Percentiles rank a stretch among this genome's conserved stretches.
phyloP scores from a whole-genome alignment of 116 monocot genomes.

The Phalaenopsis hybrid region DNA sequence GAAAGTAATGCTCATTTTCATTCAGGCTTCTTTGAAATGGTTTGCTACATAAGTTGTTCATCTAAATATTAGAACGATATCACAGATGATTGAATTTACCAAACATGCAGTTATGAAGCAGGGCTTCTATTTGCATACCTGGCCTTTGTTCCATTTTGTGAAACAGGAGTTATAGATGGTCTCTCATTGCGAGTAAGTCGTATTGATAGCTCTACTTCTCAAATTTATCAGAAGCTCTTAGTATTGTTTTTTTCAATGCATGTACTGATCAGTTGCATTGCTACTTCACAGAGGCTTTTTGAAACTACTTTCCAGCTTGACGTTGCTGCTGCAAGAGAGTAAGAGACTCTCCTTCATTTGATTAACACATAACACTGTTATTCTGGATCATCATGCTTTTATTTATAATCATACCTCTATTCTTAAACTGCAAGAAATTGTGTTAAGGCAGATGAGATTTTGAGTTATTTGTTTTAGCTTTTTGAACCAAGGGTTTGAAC shows the following conservation, averaged over 20 bases:
- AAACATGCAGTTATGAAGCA: conserved; percentile 69
- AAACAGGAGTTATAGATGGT: conserved; percentile 68
- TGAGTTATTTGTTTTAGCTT: too few relatives aligned
- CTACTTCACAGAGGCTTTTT: conserved; percentile 62
- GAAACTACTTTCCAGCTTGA: conserved; percentile 91
- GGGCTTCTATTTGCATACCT: conserved; percentile 86
- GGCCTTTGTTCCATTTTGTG: conserved; percentile 92
- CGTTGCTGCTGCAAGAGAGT: conserved; percentile 89
- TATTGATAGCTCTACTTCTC: conserved; percentile 1
- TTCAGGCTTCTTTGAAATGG: neutral
- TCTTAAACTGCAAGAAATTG: too few relatives aligned
- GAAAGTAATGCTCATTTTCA: neutral
- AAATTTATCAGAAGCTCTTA: neutral
- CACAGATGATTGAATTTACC: too few relatives aligned
- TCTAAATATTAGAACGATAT: neutral
- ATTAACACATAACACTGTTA: neutral
- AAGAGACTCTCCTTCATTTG: conserved; percentile 15
- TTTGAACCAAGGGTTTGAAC: too few relatives aligned
- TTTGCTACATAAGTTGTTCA: neutral
- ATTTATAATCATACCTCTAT: neutral
- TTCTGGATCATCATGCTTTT: neutral
- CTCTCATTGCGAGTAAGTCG: conserved; percentile 73
- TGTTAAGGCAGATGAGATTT: too few relatives aligned
- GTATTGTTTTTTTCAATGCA: neutral
- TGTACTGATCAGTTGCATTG: conserved; percentile 10